Evolutionary conservation across 176 grass and related monocot genomes (phyloP).

Genomic region (Phoenix dactylifera): DNA sequence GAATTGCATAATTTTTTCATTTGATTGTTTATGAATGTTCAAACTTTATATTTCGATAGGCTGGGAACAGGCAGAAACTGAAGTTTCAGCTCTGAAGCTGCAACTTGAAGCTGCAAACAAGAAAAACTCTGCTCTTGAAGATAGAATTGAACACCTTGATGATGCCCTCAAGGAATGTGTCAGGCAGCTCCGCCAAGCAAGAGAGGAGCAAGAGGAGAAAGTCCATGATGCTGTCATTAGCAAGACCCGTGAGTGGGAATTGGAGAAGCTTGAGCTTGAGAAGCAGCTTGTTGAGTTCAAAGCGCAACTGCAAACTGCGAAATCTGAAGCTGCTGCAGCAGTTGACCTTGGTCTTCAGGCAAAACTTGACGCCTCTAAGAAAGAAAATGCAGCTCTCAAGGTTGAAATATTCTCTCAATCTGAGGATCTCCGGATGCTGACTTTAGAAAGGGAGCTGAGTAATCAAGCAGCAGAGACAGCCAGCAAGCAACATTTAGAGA

Average conservation of each 20-base stretch:
- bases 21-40: not conserved
- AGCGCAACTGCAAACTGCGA: slow-evolving; percentile 38
- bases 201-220: slow-evolving; percentile 76
- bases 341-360: slow-evolving; percentile 32
- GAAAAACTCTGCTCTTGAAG: slow-evolving; percentile 58
- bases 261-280: slow-evolving; percentile 42
- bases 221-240: slow-evolving; percentile 36
- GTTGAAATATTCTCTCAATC: slow-evolving; percentile 28
- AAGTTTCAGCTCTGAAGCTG: slow-evolving; percentile 60
- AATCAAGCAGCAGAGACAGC: slow-evolving; percentile 90
- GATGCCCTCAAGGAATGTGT: slow-evolving; percentile 92
- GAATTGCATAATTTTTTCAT: not conserved
- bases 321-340: slow-evolving; percentile 23
- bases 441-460: slow-evolving; percentile 73
- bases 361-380: slow-evolving; percentile 47
- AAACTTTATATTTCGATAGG: slow-evolving; percentile 33
- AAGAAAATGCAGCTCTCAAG: slow-evolving; percentile 63
- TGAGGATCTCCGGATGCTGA: slow-evolving; percentile 48
- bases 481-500: slow-evolving; percentile 83
- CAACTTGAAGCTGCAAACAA: slow-evolving; percentile 60
- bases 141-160: slow-evolving; percentile 68
- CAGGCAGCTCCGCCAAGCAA: slow-evolving; percentile 73
- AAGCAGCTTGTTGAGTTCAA: slow-evolving; percentile 40
- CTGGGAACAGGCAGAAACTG: slow-evolving; percentile 89
- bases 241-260: slow-evolving; percentile 43